Conservation (phyloP, 2,329 filamentous ascomycete genomes). For the Gliomastix tumulicola region DNA sequence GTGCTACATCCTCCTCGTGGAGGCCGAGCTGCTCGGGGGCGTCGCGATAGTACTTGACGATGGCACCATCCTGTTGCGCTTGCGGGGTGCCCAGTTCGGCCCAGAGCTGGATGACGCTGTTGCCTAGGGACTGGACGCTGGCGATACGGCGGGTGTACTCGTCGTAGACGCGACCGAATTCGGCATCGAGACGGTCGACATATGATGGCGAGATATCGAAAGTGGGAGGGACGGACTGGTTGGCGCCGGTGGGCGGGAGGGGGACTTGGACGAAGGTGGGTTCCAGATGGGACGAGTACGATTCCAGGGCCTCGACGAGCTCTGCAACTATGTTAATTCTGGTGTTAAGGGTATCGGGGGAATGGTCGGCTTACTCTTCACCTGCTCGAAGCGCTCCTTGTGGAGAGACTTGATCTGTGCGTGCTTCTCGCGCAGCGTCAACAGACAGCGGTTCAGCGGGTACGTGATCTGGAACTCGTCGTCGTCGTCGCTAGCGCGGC, state of each 20-base stretch:
- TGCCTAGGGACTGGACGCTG: constrained; percentile 65
- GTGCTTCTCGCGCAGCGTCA: constrained; percentile 80
- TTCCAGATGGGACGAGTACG: constrained; percentile 94
- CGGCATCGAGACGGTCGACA: constrained; percentile 75
- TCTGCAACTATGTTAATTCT: too few species aligned
- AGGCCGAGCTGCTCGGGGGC: constrained; percentile 90
- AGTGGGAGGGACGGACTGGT: constrained; percentile 67
- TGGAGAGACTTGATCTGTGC: constrained; percentile 73
- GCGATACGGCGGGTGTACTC: constrained; percentile 84
- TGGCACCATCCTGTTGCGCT: constrained; percentile 79
- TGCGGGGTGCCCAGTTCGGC: constrained; percentile 92
- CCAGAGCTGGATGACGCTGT: constrained; percentile 91
- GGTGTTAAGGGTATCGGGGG: neutral
- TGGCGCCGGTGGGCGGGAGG: constrained; percentile 74
- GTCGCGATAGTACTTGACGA: constrained; percentile 85
- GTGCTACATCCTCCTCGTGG: constrained; percentile 75
- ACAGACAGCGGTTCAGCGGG: constrained; percentile 74
- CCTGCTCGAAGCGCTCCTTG: constrained; percentile 88
- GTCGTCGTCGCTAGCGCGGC: constrained; percentile 57
- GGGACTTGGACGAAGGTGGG: constrained; percentile 77
- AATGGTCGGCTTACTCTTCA: constrained; percentile 68
- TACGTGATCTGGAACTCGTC: constrained; percentile 72
- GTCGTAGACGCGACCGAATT: constrained; percentile 93
- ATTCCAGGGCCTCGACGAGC: constrained; percentile 87
- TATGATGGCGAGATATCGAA: constrained; percentile 94